phyloP scores from a whole-genome alignment of 305 asterid genomes.

The Solanum hybrid region DNA sequence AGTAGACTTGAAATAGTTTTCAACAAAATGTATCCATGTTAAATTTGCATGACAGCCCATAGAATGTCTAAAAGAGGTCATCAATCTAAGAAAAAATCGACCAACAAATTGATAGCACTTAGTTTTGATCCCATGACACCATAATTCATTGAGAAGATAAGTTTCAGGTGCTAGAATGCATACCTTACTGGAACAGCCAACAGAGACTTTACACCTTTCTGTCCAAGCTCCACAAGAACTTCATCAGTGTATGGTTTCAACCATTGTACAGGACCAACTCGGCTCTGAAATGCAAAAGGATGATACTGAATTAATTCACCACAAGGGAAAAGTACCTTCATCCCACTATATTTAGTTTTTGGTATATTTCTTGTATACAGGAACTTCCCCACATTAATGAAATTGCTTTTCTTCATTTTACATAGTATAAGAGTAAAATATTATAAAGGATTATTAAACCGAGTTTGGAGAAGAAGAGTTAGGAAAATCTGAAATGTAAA shows the following conservation, averaged over 20 bases:
- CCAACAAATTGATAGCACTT: not conserved
- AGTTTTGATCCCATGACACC: not conserved
- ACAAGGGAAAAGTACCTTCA: not conserved
- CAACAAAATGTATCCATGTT: not conserved
- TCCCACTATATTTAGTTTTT: not conserved
- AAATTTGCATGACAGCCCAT: not conserved
- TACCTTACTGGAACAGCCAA: slow-evolving; percentile 92
- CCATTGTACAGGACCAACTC: slow-evolving; percentile 98
- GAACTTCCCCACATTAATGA: not conserved
- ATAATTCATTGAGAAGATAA: not conserved
- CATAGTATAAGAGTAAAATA: not conserved
- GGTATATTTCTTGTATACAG: not conserved
- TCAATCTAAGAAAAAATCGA: not conserved
- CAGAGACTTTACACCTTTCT: slow-evolving; percentile 69
- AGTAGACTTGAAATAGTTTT: not conserved
- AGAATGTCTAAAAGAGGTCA: not conserved
- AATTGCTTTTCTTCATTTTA: not conserved
- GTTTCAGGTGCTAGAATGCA: not conserved
- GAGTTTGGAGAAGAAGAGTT: not conserved
- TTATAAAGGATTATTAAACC: not conserved
- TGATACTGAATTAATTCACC: not conserved
- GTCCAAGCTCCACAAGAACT: slow-evolving; percentile 87
- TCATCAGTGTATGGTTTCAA: slow-evolving; percentile 91
- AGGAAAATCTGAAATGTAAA: not conserved
- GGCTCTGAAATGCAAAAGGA: slow-evolving; percentile 42